phyloP scores from a whole-genome alignment of 176 grass and related monocot species.

The Bolboschoenus planiculmis region DNA sequence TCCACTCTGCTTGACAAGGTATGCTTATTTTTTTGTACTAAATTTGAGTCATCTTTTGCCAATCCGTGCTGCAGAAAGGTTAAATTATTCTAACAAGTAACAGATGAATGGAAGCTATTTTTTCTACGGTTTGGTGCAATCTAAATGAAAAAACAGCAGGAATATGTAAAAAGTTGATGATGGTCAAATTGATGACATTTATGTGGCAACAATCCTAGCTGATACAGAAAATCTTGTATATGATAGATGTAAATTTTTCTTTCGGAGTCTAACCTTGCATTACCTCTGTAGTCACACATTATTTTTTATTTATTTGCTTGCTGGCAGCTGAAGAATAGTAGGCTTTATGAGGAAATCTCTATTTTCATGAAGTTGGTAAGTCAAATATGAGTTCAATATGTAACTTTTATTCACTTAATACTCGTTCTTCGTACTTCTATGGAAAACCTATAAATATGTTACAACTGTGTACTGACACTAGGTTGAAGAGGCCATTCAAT shows the following conservation, averaged over 20 bases:
- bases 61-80: neutral
- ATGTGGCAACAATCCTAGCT: neutral
- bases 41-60: neutral
- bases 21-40: constrained; percentile 1
- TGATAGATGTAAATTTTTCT: neutral
- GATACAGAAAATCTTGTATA: neutral
- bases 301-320: constrained; percentile 11
- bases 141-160: neutral
- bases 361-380: constrained; percentile 32
- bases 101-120: neutral
- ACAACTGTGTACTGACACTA: constrained; percentile 17
- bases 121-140: neutral
- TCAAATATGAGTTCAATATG: constrained; percentile 6
- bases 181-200: neutral
- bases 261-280: neutral
- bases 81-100: neutral
- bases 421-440: neutral
- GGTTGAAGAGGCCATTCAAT: constrained; percentile 72
- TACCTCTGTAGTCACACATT: neutral
- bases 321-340: constrained; percentile 73
- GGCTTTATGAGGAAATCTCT: constrained; percentile 48
- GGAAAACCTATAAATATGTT: neutral
- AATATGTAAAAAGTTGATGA: constrained; percentile 2
- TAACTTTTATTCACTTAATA: neutral
- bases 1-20: constrained; percentile 49